phyloP scores from a whole-genome alignment of 768 basidiomycete species.

The Hortiboletus flavorubellus region DNA sequence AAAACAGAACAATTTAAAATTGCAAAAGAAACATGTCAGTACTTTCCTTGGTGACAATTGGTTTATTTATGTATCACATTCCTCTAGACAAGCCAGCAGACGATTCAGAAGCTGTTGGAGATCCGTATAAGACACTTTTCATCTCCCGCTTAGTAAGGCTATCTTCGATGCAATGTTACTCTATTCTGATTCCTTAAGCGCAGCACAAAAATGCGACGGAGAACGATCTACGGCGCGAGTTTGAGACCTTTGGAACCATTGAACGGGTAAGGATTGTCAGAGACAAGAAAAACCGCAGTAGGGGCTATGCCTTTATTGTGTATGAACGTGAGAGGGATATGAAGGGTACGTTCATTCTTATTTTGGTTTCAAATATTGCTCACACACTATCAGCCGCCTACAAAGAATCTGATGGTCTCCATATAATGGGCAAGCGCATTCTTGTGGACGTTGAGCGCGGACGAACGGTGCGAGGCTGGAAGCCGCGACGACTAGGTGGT shows the following conservation, averaged over 20 bases:
- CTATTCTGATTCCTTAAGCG: constrained; percentile 15
- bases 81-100: constrained; percentile 88
- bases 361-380: constrained; percentile 14
- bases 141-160: constrained; percentile 80
- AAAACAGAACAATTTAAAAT: constrained; percentile 71
- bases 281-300: constrained; percentile 82
- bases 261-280: constrained; percentile 92
- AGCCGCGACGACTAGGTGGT: constrained; percentile 93
- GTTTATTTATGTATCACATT: constrained; percentile 6
- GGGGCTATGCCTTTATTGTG: constrained; percentile 95
- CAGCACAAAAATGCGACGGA: constrained; percentile 93
- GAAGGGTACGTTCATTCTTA: constrained; percentile 67
- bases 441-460: constrained; percentile 98
- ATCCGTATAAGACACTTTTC: constrained; percentile 98
- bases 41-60: not conserved
- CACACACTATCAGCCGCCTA: constrained; percentile 66
- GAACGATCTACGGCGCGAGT: constrained; percentile 89
- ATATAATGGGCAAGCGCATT: constrained; percentile 94
- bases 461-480: constrained; percentile 97
- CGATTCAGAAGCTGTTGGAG: constrained; percentile 86
- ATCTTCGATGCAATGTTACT: not conserved
- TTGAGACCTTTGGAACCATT: constrained; percentile 92
- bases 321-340: constrained; percentile 98
- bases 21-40: constrained; percentile 84
- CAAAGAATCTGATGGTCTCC: constrained; percentile 96